phyloP scores from a whole-genome alignment of 805 yeast genomes.

The Clavispora santaluciae region DNA sequence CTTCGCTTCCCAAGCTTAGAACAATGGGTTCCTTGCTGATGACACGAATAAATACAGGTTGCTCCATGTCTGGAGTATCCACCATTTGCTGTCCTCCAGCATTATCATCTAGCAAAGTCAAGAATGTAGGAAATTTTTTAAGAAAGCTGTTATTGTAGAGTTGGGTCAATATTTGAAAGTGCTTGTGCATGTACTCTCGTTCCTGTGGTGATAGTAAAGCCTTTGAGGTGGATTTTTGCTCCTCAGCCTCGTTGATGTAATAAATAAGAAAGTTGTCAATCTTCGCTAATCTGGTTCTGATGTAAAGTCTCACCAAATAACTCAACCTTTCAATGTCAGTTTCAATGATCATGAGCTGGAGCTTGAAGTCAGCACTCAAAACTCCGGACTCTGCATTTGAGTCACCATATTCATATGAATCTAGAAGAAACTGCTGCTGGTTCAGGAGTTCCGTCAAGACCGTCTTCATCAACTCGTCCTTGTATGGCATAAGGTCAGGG shows the following conservation, averaged over 20 bases:
- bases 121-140: constrained; percentile 56
- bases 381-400: constrained; percentile 33
- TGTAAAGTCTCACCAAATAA: constrained; percentile 73
- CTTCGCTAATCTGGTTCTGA: constrained; percentile 71
- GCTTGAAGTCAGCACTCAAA: constrained; percentile 52
- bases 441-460: constrained; percentile 55
- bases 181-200: constrained; percentile 58
- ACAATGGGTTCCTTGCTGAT: constrained; percentile 29
- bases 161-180: constrained; percentile 57
- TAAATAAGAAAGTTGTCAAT: constrained; percentile 66
- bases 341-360: constrained; percentile 80
- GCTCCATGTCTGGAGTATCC: constrained; percentile 67
- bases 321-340: constrained; percentile 86
- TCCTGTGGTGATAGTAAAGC: constrained; percentile 53
- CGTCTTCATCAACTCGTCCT: constrained; percentile 52
- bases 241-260: constrained; percentile 41
- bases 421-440: constrained; percentile 70
- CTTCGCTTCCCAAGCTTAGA: constrained; percentile 25
- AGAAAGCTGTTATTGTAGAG: constrained; percentile 68
- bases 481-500: constrained; percentile 81
- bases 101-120: constrained; percentile 73
- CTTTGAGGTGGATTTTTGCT: constrained; percentile 13
- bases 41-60: constrained; percentile 73
- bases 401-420: constrained; percentile 71
- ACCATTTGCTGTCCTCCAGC: constrained; percentile 64